A percentile compares a stretch with the other conserved stretches of the same genome.
Conservation (phyloP, 2,329 filamentous ascomycete genomes). For the Fusarium ramigenum region DNA sequence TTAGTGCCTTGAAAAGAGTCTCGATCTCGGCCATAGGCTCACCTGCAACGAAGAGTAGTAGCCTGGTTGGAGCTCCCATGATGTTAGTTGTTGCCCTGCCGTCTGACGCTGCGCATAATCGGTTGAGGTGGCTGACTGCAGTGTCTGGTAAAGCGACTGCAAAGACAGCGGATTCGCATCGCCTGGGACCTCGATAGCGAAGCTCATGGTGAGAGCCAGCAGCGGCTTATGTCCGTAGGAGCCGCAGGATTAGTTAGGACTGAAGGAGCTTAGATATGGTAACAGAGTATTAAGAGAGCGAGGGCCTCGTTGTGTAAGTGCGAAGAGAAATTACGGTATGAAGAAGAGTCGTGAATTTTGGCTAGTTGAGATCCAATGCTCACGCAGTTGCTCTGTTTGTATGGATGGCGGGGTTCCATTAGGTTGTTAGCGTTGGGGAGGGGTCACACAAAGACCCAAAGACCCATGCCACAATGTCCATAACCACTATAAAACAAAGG, state of each 20-base stretch:
- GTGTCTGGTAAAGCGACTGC: conserved; percentile 70
- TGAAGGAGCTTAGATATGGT: neutral
- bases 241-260: conserved; percentile 13
- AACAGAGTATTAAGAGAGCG: neutral
- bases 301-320: conserved; percentile 11
- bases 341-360: conserved; percentile 29
- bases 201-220: conserved; percentile 64
- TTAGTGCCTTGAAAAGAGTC: conserved; percentile 18
- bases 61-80: conserved; percentile 73
- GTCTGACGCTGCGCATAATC: conserved; percentile 72
- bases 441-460: conserved; percentile 22
- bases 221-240: conserved; percentile 30
- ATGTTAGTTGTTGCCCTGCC: conserved; percentile 74
- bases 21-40: conserved; percentile 26
- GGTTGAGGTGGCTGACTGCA: conserved; percentile 71
- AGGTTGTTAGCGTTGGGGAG: conserved; percentile 26
- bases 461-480: conserved; percentile 27
- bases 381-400: conserved; percentile 26
- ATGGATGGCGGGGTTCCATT: conserved; percentile 35
- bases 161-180: conserved; percentile 78
- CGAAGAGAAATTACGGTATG: conserved; percentile 21
- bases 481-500: conserved; percentile 12
- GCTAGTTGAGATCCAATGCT: conserved; percentile 24
- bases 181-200: conserved; percentile 80
- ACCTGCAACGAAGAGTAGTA: conserved; percentile 78